These are phyloP conservation scores for Teunomyces aglyptinius DNA, from an alignment of 805 yeast species.

Conservation along the genomic window DNA sequence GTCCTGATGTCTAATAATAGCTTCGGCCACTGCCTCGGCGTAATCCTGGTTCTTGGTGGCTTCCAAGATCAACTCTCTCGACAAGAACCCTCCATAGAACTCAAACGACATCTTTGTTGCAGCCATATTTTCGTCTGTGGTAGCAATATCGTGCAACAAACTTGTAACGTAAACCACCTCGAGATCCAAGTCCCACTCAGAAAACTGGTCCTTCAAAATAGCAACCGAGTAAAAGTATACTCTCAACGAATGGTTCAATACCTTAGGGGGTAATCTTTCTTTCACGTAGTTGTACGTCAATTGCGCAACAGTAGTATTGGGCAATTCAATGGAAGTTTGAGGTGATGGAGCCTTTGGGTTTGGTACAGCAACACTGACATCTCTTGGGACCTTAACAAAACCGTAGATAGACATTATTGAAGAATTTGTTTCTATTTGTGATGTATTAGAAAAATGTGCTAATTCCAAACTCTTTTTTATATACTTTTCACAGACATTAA, in stretches of 20 bases:
- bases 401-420: constrained; percentile 27
- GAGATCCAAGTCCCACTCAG: constrained; percentile 27
- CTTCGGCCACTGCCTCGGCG: constrained; percentile 36
- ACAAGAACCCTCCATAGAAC: constrained; percentile 30
- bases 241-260: constrained; percentile 29
- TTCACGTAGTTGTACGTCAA: constrained; percentile 21
- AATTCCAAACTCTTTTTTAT: background rate
- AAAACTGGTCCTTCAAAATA: constrained; percentile 31
- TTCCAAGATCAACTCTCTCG: constrained; percentile 23
- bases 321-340: constrained; percentile 18
- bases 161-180: constrained; percentile 30
- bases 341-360: constrained; percentile 22
- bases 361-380: constrained; percentile 23
- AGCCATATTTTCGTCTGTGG: constrained; percentile 30
- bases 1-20: constrained; percentile 35
- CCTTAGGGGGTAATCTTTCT: constrained; percentile 19
- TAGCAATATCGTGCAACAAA: constrained; percentile 34
- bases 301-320: constrained; percentile 16
- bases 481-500: background rate
- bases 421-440: background rate
- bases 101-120: constrained; percentile 35
- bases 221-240: constrained; percentile 30
- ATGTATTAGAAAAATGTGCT: background rate
- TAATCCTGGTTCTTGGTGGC: constrained; percentile 23
- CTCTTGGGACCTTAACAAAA: constrained; percentile 28